Base-by-base conservation (phyloP, 2,329 filamentous ascomycete species). In the Clonostachys chloroleuca region DNA sequence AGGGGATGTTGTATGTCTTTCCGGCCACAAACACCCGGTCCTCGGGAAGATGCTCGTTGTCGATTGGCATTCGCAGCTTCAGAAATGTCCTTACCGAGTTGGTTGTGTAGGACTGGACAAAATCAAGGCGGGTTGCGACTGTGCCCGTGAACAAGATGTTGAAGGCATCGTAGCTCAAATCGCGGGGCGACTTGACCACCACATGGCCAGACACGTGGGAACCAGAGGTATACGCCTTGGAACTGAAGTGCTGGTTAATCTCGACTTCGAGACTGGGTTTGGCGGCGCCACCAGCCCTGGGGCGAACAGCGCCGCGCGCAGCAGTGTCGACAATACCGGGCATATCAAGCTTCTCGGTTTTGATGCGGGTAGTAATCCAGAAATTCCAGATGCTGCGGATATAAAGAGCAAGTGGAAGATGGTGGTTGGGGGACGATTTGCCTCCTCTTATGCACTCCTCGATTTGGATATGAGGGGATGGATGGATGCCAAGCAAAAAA, bases 221-320 rank as follows among this genome's bases (percentile, higher is more conserved):
- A n/a, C 70, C 70, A 1, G 78, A 75, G 5, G 75, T 79, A 62
- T 81, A 83, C 42, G 80, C 69, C 59, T 77, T 79, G 57, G 74
- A 71, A 51, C 55, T 68, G 62, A 70, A 80, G 66, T 82, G 75
- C 59, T 74, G 68, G 55, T 77, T 66, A 45, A 83, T 67, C 45
- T 68, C 64, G 59, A 83, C 24, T 30, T 67, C 64, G 56, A 81
- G 70, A 55, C 59, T 65, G 36, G 70, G 58, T 54, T 64, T 68
- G 46, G 50, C 50, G 16, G 20, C 13, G n/a, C 18, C 18, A 9
- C 13, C 35, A 14, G 35, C 9, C 42, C 41, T 40, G 20, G 46
- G 41, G 34, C 42, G n/a, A 14, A 18, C 46, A 18, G 46, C 41
- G 9, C 46, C 46, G 34, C 46, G 46, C 34, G 16, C 14, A 6